These are phyloP conservation scores for Daucus carota DNA, from an alignment of 129 eudicot species.

Conservation along the genomic window DNA sequence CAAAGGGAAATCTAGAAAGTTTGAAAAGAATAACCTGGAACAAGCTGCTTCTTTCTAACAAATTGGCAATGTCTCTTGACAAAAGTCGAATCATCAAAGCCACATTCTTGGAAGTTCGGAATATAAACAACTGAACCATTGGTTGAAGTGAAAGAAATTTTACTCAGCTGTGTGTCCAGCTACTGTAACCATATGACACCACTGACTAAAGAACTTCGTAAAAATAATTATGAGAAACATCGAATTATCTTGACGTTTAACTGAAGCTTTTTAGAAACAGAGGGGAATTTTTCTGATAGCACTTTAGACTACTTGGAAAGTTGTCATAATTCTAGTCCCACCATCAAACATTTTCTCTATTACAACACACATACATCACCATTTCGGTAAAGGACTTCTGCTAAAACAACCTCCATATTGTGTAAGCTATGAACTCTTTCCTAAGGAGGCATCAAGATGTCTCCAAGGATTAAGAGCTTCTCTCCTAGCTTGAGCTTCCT, in stretches of 20 bases:
- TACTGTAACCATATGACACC: background rate
- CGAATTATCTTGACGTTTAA: background rate
- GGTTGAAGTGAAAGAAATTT: background rate
- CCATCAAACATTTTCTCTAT: background rate
- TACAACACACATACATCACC: background rate
- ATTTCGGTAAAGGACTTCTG: background rate
- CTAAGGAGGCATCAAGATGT: constrained; percentile 34
- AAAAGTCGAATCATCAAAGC: background rate
- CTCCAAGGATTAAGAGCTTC: constrained; percentile 96
- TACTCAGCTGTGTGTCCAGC: background rate
- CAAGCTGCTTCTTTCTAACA: background rate
- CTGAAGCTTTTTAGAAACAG: background rate
- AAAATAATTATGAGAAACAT: background rate
- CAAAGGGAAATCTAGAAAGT: background rate
- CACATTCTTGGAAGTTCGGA: background rate
- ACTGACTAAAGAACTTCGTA: background rate
- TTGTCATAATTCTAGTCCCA: background rate
- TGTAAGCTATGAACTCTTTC: constrained; percentile 25
- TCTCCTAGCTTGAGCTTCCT: constrained; percentile 79
- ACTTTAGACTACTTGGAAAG: background rate
- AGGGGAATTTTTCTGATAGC: background rate
- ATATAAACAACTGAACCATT: background rate
- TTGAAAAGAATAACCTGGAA: background rate
- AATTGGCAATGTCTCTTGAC: background rate
- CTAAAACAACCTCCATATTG: constrained; percentile 14